These are phyloP conservation scores for Aspergillus awamori DNA, from an alignment of 2,329 filamentous ascomycete species.

Conservation along the genomic window DNA sequence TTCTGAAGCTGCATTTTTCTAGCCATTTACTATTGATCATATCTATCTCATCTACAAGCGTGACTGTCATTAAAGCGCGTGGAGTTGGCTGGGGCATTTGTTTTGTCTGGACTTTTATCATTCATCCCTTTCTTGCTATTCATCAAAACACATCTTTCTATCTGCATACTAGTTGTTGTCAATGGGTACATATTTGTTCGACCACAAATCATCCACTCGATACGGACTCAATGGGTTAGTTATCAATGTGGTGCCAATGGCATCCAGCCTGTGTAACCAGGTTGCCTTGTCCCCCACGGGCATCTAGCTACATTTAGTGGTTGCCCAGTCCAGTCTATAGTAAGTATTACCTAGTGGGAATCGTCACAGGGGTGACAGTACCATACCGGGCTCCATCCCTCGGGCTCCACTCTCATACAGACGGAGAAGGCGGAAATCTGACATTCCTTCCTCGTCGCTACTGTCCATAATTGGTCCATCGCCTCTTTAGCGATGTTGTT, in stretches of 20 bases:
- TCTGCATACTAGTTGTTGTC: not conserved
- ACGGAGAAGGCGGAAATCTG: not conserved
- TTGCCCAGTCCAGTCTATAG: not conserved
- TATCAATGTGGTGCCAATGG: not conserved
- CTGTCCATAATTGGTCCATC: not conserved
- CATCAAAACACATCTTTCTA: not conserved
- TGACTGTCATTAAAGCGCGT: conserved; percentile 24
- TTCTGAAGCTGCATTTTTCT: not conserved
- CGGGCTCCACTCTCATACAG: conserved; percentile 8
- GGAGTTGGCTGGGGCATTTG: conserved; percentile 27
- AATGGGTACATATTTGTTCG: not conserved
- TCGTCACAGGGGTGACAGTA: not conserved
- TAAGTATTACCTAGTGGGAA: too few relatives aligned
- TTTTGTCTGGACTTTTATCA: not conserved
- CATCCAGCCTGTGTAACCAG: not conserved
- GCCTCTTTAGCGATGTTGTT: not conserved
- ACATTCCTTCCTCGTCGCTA: not conserved
- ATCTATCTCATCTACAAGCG: conserved; percentile 19
- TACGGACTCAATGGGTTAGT: too few relatives aligned
- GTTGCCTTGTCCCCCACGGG: too few relatives aligned
- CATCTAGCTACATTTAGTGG: not conserved
- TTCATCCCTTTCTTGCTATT: not conserved
- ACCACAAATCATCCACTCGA: too few relatives aligned
- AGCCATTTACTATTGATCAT: not conserved
- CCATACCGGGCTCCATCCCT: conserved; percentile 7